Base-by-base conservation (phyloP, 2,329 filamentous ascomycete genomes). In the Colletotrichum filicis region DNA sequence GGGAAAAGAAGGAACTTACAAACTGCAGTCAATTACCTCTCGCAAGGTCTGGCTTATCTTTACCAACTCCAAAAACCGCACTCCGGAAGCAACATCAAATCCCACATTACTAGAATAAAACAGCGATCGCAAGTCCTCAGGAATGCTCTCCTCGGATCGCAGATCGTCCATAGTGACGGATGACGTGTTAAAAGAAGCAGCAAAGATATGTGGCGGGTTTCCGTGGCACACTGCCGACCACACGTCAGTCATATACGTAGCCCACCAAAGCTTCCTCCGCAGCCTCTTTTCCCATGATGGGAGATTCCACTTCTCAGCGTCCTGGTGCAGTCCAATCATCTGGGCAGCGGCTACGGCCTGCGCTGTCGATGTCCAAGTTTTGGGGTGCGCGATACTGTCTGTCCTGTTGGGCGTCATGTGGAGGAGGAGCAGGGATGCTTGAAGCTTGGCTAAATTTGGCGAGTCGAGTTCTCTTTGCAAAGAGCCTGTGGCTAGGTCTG, bases 171-270 rank as follows among this genome's bases (percentile, higher is more conserved):
- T 80, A 6, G 79, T 77, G 7, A 82, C 79, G 2, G 79, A 76
- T 0, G 78, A 70, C 0, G 85, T 87, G 59, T 81, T 83, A 66
- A 84, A 87, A 0, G 85, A 84, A 3, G 78, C 79, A 3, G 75
- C 74, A 60, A 80, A 80, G 30, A 87, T 83, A 73, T 86, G 85
- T 2, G 85, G 84, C 4, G 85, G 84, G 60, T 86, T 86, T 0
- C 86, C 86, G 69, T 87, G 85, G 49, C 83, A 84, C 32, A 86
- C 79, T 1, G 85, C 80, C 1, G 85, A 83, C 86, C 86, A 87
- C 32, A 81, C 81, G 67, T 87, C 86, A 0, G 82, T 79, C 4
- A 82, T 75, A 57, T 82, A 85, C 0, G 81, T 80, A 0, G 82
- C 83, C 85, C 85, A 87, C 85, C 85, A 87, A 4, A 87, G 75